Evolutionary conservation across 1,284 basidiomycete species (phyloP), one percentile per base, ranked within the genome.

Genomic region (Apiotrichum akiyoshidainum): DNA sequence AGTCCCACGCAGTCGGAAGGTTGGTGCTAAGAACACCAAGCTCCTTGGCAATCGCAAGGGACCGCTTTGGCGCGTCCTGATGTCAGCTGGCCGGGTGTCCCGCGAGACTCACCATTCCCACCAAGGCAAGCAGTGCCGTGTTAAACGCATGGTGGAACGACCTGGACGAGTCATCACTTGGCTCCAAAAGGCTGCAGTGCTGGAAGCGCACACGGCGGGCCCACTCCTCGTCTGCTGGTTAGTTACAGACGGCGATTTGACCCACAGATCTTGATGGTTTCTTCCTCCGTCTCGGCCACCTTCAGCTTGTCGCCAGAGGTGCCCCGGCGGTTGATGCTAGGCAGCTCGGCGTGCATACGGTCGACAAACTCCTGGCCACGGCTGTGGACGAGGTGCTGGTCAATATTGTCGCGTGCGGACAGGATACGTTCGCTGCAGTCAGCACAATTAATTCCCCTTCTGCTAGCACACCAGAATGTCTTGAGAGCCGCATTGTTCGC

Each of bases 1-100:
- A 93, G 69, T 90, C 85, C 89, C 90, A 94, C 6, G 88, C 87
- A 8, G 90, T 86, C 21, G 92, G 92, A 19, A 95, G 78, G 69
- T 90, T 92, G 17, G 89, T 92, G 1, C 90, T 91, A 42, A 95
- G 82, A 22, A 92, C 89, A 0, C 90, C 90, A 56, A 95, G 85
- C 88, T 94, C 75, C 79, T 94, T 95, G 12, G 92, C 92, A 62
- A 95, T 93, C 12, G 92, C 90, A 53, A 94, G 80, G 2, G 88
- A 92, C 39, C 92, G 82, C 74, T 90, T 92, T 2, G 90, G 90
- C 54, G 91, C 88, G 70, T 90, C 88, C 35, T 72, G 53, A 83
- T 85, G 86, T 86, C 31, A 92, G 80, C 84, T 87, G 13, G 21
- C 2, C 37, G 85, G 2, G 26, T 37, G 11, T 6, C 16, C 12